Percentiles rank a stretch among this genome's conserved stretches.
Conservation (phyloP, 2,329 filamentous ascomycete species). For the Aureobasidium sp. region DNA sequence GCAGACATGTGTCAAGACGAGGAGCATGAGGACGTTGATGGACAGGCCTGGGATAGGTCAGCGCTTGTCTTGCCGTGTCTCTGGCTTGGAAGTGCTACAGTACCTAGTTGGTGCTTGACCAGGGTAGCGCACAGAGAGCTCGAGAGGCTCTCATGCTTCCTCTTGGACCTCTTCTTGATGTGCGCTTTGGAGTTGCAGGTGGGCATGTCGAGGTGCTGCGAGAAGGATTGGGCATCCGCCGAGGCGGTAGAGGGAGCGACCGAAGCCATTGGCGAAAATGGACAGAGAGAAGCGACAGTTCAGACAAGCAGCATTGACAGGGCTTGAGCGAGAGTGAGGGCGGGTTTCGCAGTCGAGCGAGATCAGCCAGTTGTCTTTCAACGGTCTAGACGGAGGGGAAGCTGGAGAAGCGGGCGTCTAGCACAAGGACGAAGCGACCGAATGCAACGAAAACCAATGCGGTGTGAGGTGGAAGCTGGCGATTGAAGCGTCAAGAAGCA, state of each 20-base stretch:
- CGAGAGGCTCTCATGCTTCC: constrained; percentile 27
- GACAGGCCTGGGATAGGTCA: constrained; percentile 57
- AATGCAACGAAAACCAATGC: background rate
- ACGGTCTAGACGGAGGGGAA: constrained; percentile 1
- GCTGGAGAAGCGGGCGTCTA: background rate
- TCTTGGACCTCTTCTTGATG: constrained; percentile 15
- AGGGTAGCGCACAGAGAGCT: constrained; percentile 30
- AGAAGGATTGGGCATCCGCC: background rate
- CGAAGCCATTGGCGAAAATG: constrained; percentile 8
- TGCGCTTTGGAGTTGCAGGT: background rate
- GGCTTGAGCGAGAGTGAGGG: background rate
- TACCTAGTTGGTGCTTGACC: constrained; percentile 38
- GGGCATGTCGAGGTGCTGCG: background rate
- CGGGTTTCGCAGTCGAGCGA: background rate
- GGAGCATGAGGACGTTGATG: constrained; percentile 74
- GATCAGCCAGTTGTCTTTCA: background rate
- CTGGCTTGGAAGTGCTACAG: background rate
- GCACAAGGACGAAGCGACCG: background rate
- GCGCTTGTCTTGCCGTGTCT: background rate
- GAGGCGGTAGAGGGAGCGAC: background rate
- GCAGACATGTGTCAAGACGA: constrained; percentile 72
- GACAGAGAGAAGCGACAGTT: background rate
- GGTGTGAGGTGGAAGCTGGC: background rate
- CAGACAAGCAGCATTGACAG: background rate
- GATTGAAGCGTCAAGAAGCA: background rate